Conservation (phyloP, 352 stramenopile genomes). For the Globisporangium cylindrosporum region DNA sequence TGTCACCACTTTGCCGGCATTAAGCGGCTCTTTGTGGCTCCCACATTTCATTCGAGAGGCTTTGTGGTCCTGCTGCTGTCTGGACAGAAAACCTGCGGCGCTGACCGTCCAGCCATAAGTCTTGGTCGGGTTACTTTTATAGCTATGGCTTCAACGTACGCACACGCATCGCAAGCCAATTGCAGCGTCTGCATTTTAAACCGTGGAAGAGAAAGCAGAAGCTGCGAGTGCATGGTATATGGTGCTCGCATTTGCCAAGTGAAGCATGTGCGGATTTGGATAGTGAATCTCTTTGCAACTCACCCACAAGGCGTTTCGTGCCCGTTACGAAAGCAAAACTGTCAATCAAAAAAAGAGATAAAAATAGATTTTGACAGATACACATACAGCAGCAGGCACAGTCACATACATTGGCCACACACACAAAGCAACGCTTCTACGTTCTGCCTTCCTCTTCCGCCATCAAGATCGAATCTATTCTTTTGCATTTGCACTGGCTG, state of each 20-base stretch:
- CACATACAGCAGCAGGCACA: neutral
- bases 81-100: neutral
- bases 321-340: constrained; percentile 6
- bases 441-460: neutral
- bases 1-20: neutral
- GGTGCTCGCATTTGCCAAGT: neutral
- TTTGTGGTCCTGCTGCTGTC: neutral
- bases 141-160: neutral
- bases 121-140: too few relatives aligned
- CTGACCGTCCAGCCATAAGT: neutral
- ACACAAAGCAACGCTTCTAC: neutral
- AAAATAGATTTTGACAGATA: neutral
- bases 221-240: neutral
- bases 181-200: neutral
- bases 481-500: neutral
- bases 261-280: neutral
- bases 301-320: neutral
- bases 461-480: neutral
- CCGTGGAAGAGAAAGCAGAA: neutral
- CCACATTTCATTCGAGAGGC: neutral
- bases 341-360: constrained; percentile 4
- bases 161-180: neutral
- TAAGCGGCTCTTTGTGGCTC: neutral
- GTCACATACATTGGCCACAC: neutral
- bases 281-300: neutral